These are phyloP conservation scores for Aspergillus texensis DNA, from an alignment of 2,329 filamentous ascomycete genomes.

Conservation along the genomic window DNA sequence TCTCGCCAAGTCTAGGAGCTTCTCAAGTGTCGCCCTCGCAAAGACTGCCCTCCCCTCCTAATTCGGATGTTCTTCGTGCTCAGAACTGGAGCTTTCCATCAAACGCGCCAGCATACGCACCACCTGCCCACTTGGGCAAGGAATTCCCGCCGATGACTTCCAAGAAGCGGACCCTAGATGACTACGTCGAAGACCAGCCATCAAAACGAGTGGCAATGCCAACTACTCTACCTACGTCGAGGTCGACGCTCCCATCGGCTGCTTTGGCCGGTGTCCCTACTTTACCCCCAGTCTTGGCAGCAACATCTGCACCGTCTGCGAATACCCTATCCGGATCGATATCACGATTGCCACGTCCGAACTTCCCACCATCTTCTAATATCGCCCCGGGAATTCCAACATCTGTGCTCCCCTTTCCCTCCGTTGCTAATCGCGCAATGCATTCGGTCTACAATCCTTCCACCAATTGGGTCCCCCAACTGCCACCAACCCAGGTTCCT, in stretches of 20 bases:
- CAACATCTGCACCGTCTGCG: slow-evolving; percentile 35
- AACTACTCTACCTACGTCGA: slow-evolving; percentile 23
- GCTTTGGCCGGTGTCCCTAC: slow-evolving; percentile 31
- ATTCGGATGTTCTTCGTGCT: slow-evolving; percentile 31
- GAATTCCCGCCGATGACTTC: slow-evolving; percentile 25
- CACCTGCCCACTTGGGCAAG: slow-evolving; percentile 27
- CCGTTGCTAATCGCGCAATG: slow-evolving; percentile 71
- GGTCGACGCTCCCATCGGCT: slow-evolving; percentile 30
- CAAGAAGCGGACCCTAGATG: slow-evolving; percentile 65
- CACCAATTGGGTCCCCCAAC: slow-evolving; percentile 52
- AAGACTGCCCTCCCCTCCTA: slow-evolving; percentile 45
- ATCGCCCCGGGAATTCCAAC: slow-evolving; percentile 42
- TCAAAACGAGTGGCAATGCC: slow-evolving; percentile 52
- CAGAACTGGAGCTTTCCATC: slow-evolving; percentile 33
- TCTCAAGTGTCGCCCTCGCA: slow-evolving; percentile 31
- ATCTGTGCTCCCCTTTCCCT: slow-evolving; percentile 60
- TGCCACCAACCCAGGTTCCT: slow-evolving; percentile 37
- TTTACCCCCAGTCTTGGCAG: slow-evolving; percentile 38
- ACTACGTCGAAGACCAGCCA: slow-evolving; percentile 57
- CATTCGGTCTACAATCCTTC: slow-evolving; percentile 68
- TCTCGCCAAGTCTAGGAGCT: slow-evolving; percentile 41
- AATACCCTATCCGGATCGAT: slow-evolving; percentile 37
- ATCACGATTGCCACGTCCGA: slow-evolving; percentile 69
- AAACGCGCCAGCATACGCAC: slow-evolving; percentile 27
- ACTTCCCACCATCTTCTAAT: slow-evolving; percentile 66